phyloP scores from a whole-genome alignment of 345 rosid genomes.

The Clausena lansium region DNA sequence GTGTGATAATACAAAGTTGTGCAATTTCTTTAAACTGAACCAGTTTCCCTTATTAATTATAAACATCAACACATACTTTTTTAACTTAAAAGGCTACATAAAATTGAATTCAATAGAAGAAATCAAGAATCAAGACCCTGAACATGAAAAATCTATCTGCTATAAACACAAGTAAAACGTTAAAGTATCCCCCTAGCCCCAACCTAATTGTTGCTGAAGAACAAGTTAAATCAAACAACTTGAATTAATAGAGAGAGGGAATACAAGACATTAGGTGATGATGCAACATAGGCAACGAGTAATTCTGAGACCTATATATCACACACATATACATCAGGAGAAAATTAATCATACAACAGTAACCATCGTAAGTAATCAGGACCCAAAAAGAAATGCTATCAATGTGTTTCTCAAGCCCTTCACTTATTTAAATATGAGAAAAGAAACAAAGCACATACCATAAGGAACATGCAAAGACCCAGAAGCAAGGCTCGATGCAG shows the following conservation, averaged over 20 bases:
- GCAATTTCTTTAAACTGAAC: background rate
- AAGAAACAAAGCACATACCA: conserved; percentile 47
- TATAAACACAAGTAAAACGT: background rate
- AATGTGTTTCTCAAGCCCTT: background rate
- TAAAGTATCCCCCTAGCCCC: background rate
- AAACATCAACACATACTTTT: background rate
- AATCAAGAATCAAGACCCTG: background rate
- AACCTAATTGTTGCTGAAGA: background rate
- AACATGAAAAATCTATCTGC: background rate
- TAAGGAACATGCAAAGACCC: conserved; percentile 82
- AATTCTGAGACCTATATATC: background rate
- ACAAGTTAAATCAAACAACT: background rate
- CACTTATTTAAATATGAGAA: conserved; percentile 12
- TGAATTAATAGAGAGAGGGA: background rate
- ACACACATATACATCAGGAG: background rate
- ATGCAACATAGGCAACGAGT: background rate
- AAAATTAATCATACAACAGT: background rate
- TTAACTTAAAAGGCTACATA: background rate
- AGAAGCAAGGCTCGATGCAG: conserved; percentile 97
- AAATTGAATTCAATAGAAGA: background rate
- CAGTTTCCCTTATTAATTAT: background rate
- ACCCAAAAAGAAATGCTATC: background rate
- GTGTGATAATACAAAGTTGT: background rate
- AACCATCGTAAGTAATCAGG: background rate
- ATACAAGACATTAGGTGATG: background rate